Percentiles rank a stretch among this genome's conserved stretches.
phyloP scores from a whole-genome alignment of 192 early-diverging fungal species.

The Physocladia obscura region DNA sequence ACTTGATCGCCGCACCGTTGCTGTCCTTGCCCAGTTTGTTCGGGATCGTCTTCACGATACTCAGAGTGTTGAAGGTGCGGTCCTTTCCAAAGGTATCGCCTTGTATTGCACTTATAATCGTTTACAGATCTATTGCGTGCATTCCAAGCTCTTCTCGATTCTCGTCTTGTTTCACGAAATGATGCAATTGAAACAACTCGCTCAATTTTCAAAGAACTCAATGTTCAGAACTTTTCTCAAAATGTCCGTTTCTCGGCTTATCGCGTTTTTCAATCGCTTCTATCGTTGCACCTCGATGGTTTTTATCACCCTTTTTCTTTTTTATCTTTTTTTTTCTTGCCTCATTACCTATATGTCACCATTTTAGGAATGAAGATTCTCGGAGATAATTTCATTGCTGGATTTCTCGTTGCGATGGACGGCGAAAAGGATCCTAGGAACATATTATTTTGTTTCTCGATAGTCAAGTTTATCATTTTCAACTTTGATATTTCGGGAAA shows the following conservation, averaged over 20 bases:
- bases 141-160: slow-evolving; percentile 38
- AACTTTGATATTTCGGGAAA: slow-evolving; percentile 78
- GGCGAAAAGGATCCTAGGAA: slow-evolving; percentile 99
- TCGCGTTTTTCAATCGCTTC: slow-evolving; percentile 66
- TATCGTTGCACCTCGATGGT: slow-evolving; percentile 64
- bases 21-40: slow-evolving; percentile 27
- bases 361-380: slow-evolving; percentile 18
- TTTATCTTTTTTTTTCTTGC: slow-evolving; percentile 15
- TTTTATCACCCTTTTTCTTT: background rate
- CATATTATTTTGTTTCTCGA: slow-evolving; percentile 81
- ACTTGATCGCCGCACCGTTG: slow-evolving; percentile 38
- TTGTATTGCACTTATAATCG: slow-evolving; percentile 12
- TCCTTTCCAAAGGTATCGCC: background rate
- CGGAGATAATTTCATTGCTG: slow-evolving; percentile 31
- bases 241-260: slow-evolving; percentile 73
- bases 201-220: slow-evolving; percentile 78
- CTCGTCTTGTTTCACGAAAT: slow-evolving; percentile 3
- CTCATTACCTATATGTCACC: background rate
- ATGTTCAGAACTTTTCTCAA: slow-evolving; percentile 91
- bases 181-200: slow-evolving; percentile 22
- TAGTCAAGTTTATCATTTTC: slow-evolving; percentile 66
- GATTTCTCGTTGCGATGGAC: slow-evolving; percentile 58
- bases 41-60: background rate
- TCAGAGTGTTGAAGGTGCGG: slow-evolving; percentile 3
- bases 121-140: slow-evolving; percentile 42